Conservation (phyloP, 495 filamentous ascomycete genomes). For the Glonium stellatum region DNA sequence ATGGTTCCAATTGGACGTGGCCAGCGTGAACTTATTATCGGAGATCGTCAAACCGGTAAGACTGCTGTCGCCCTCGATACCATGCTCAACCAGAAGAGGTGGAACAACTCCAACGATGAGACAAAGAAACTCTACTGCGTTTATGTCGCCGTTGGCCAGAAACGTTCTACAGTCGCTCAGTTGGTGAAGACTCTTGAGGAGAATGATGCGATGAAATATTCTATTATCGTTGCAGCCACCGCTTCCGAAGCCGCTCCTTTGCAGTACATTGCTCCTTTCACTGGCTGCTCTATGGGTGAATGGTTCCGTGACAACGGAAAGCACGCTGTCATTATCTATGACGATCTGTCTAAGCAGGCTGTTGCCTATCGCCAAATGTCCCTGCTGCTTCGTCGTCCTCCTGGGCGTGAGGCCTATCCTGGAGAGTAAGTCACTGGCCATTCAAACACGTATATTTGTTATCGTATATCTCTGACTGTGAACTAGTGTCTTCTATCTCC, state of each 20-base stretch:
- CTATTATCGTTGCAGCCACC: constrained; percentile 87
- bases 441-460: neutral
- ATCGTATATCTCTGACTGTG: neutral
- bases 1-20: constrained; percentile 99
- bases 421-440: constrained; percentile 60
- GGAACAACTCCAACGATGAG: constrained; percentile 87
- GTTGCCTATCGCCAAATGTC: constrained; percentile 99
- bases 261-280: constrained; percentile 92
- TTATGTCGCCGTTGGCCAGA: constrained; percentile 98
- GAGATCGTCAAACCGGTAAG: constrained; percentile 99
- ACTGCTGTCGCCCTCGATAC: constrained; percentile 97
- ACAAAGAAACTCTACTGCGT: constrained; percentile 98
- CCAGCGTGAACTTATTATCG: constrained; percentile 99
- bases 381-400: constrained; percentile 95
- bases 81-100: constrained; percentile 98
- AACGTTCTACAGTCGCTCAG: constrained; percentile 98
- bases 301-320: constrained; percentile 87
- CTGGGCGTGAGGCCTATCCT: constrained; percentile 99
- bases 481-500: constrained; percentile 89
- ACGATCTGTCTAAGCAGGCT: constrained; percentile 98
- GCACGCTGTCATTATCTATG: constrained; percentile 89
- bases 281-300: constrained; percentile 73
- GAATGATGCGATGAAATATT: constrained; percentile 99
- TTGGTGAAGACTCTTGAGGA: constrained; percentile 99
- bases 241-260: constrained; percentile 77